Percentiles rank a stretch among this genome's conserved stretches.
Conservation (phyloP, 495 filamentous ascomycete species). For the Penicillium pancosmium region DNA sequence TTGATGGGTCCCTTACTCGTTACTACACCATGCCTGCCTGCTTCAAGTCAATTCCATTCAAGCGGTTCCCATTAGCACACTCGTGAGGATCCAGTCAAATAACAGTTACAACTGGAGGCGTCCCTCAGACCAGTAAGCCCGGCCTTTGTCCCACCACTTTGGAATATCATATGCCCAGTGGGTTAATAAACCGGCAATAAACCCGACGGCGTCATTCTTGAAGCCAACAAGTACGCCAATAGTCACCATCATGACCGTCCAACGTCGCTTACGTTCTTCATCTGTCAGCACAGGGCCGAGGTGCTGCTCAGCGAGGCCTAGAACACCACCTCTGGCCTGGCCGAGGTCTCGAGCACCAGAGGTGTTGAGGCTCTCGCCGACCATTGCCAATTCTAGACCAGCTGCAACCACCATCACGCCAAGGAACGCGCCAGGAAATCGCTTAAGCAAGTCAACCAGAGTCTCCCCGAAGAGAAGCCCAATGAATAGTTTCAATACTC, state of each 20-base stretch:
- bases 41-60: too few relatives aligned
- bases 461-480: slow-evolving; percentile 73
- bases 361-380: slow-evolving; percentile 79
- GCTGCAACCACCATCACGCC: slow-evolving; percentile 89
- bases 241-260: slow-evolving; percentile 88
- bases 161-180: slow-evolving; percentile 57
- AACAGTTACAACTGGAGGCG: slow-evolving; percentile 19
- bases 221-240: slow-evolving; percentile 81
- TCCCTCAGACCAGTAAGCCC: slow-evolving; percentile 35
- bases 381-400: slow-evolving; percentile 80
- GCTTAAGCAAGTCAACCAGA: slow-evolving; percentile 64
- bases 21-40: too few relatives aligned
- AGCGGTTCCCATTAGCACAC: too few relatives aligned
- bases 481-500: slow-evolving; percentile 71
- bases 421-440: slow-evolving; percentile 73
- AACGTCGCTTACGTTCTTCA: slow-evolving; percentile 67
- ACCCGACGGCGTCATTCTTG: slow-evolving; percentile 85
- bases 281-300: slow-evolving; percentile 51
- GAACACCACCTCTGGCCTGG: slow-evolving; percentile 29
- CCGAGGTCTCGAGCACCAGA: slow-evolving; percentile 63
- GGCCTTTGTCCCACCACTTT: slow-evolving; percentile 27
- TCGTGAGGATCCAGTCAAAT: too few relatives aligned
- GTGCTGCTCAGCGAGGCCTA: slow-evolving; percentile 45
- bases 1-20: too few relatives aligned
- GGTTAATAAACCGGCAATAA: slow-evolving; percentile 76